Conservation (phyloP, 2,329 filamentous ascomycete species). For the Stagonosporopsis rhizophila region DNA sequence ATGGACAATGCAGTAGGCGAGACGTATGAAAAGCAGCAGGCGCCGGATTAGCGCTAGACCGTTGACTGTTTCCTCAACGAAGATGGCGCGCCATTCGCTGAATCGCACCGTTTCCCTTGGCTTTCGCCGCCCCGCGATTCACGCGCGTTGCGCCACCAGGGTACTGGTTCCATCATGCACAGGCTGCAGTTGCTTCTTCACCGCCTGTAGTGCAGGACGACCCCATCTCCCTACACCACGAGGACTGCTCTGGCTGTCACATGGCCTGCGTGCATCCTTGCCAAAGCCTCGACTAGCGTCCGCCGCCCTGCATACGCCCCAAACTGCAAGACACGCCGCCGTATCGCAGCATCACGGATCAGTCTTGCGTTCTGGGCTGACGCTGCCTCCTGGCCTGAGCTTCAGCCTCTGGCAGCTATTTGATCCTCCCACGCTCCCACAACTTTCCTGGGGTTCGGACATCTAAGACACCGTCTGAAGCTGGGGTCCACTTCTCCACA, state of each 20-base stretch:
- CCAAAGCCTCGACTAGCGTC: slow-evolving; percentile 16
- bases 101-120: slow-evolving; percentile 10
- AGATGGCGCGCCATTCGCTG: slow-evolving; percentile 15
- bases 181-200: slow-evolving; percentile 10
- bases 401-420: slow-evolving; percentile 12
- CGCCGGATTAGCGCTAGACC: slow-evolving; percentile 5
- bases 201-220: slow-evolving; percentile 11
- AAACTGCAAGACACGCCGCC: slow-evolving; percentile 10
- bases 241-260: slow-evolving; percentile 13
- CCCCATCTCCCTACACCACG: slow-evolving; percentile 9
- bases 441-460: neutral
- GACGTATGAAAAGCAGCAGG: slow-evolving; percentile 4
- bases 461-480: slow-evolving; percentile 1
- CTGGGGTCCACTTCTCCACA: slow-evolving; percentile 7
- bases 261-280: slow-evolving; percentile 17
- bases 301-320: slow-evolving; percentile 18
- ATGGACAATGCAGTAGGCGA: slow-evolving; percentile 6
- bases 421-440: slow-evolving; percentile 10
- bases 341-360: slow-evolving; percentile 10
- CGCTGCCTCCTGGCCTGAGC: slow-evolving; percentile 9
- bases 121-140: slow-evolving; percentile 16
- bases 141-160: slow-evolving; percentile 21
- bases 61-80: neutral
- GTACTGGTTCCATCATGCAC: slow-evolving; percentile 7
- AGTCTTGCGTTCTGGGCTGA: slow-evolving; percentile 18